Base-by-base conservation (phyloP, 176 grass and related monocot species). In the Phyllostachys edulis region DNA sequence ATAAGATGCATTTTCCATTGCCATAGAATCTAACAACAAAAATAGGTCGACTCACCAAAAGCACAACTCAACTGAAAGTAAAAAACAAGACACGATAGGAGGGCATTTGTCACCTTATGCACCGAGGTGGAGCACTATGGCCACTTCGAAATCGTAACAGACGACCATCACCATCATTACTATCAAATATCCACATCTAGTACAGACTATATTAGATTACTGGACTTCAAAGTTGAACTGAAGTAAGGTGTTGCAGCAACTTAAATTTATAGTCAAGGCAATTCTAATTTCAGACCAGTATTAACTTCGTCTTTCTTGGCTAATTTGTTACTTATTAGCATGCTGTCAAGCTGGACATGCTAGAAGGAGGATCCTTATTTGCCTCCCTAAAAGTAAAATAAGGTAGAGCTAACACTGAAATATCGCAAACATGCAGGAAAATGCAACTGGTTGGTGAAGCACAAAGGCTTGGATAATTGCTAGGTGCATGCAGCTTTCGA, bases 131-230 rank as follows among this genome's bases (percentile, higher is more conserved):
- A 82, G 93, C 96, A 81, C 96, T 95, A 87, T 98, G 96, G 10
- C 96, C 96, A 89, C 93, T 95, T 80, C 96, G 91, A 92, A 98
- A 98, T 64, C 96, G 87, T 84, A 98, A 90, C 44, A 98, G 77
- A 66, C 96, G 91, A 71, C 89, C 96, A 86, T 95, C 91, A 34
- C 96, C 93, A 37, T 98, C 96, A 66, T 70, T 94, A 78, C 80
- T 98, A 73, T 95, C 96, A 68, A 98, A 98, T 88, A 95, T 98
- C 96, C 96, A 98, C 91, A 98, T 98, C 96, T 98, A 85, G 56
- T 46, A 87, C 46, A 69, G 2, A 79, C 67, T 34, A 87, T 73
- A 36, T 79, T 51, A 87, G 57, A 62, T 82, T 51, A 83, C 21
- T 68, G 52, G 26, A 7, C 41, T 82, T 16, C 3, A 51, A 77